Evolutionary conservation across 768 basidiomycete genomes (phyloP).

Genomic region (Boletus insuetus): DNA sequence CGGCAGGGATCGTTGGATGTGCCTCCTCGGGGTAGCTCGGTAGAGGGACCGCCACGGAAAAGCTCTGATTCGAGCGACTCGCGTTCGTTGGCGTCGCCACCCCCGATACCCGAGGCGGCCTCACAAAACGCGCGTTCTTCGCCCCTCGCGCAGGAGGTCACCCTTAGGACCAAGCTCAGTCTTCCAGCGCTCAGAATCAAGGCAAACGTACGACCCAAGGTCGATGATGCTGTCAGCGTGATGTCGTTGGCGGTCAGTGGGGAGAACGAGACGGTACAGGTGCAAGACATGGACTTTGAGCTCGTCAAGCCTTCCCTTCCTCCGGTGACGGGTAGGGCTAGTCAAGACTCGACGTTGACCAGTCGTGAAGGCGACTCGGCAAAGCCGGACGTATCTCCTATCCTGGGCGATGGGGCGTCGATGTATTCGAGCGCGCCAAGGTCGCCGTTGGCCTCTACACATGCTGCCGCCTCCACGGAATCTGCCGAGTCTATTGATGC

Average conservation of each 20-base stretch:
- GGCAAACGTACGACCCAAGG: slow-evolving; percentile 22
- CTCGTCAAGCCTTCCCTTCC: slow-evolving; percentile 62
- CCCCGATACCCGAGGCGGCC: slow-evolving; percentile 37
- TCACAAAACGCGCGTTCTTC: slow-evolving; percentile 31
- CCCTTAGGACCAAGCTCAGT: slow-evolving; percentile 62
- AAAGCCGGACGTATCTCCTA: slow-evolving; percentile 19
- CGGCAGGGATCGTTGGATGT: slow-evolving; percentile 19
- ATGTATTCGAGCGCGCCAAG: slow-evolving; percentile 33
- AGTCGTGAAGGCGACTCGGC: slow-evolving; percentile 20
- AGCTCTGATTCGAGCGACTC: slow-evolving; percentile 32
- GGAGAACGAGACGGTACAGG: slow-evolving; percentile 62
- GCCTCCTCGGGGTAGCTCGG: slow-evolving; percentile 16
- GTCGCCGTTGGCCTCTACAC: slow-evolving; percentile 21
- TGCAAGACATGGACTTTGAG: slow-evolving; percentile 81
- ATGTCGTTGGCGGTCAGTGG: slow-evolving; percentile 21
- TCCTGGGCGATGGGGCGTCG: slow-evolving; percentile 43
- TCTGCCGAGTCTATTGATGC: slow-evolving; percentile 42
- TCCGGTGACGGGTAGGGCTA: slow-evolving; percentile 40
- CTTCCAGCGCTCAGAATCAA: slow-evolving; percentile 62
- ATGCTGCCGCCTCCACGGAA: slow-evolving; percentile 7
- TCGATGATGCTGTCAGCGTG: slow-evolving; percentile 32
- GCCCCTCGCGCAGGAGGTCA: slow-evolving; percentile 28
- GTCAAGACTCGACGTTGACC: slow-evolving; percentile 52
- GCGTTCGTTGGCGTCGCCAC: slow-evolving; percentile 40
- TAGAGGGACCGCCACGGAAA: slow-evolving; percentile 16